Conservation (phyloP, 768 basidiomycete species). For the Lactarius quietus region DNA sequence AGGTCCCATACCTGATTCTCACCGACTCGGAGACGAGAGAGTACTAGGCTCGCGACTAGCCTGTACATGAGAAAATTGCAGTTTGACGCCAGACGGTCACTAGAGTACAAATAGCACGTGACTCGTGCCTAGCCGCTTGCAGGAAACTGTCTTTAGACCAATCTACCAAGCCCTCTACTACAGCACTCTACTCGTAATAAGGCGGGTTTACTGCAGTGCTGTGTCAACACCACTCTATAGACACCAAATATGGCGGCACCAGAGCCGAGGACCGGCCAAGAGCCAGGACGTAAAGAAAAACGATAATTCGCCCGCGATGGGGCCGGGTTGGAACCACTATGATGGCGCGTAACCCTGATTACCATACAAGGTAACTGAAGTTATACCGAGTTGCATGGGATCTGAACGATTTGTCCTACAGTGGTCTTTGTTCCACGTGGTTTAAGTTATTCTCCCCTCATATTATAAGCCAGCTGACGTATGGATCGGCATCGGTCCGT, state of each 20-base stretch:
- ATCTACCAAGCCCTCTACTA: too few relatives aligned
- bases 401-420: too few relatives aligned
- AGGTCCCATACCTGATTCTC: not conserved
- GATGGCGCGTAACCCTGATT: not conserved
- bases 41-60: too few relatives aligned
- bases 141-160: too few relatives aligned
- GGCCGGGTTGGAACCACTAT: not conserved
- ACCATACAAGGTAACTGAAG: not conserved
- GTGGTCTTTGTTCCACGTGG: not conserved
- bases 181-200: not conserved
- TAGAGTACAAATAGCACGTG: too few relatives aligned
- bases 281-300: constrained; percentile 7
- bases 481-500: not conserved
- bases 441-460: not conserved
- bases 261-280: not conserved
- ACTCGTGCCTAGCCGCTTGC: too few relatives aligned
- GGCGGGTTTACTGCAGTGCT: not conserved
- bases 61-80: too few relatives aligned
- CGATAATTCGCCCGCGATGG: not conserved
- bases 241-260: not conserved
- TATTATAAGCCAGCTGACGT: not conserved
- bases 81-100: too few relatives aligned
- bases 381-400: too few relatives aligned
- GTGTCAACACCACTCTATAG: not conserved
- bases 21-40: too few relatives aligned